These are phyloP conservation scores for Microstegium vimineum DNA, from an alignment of 176 grass and related monocot genomes.

Conservation along the genomic window DNA sequence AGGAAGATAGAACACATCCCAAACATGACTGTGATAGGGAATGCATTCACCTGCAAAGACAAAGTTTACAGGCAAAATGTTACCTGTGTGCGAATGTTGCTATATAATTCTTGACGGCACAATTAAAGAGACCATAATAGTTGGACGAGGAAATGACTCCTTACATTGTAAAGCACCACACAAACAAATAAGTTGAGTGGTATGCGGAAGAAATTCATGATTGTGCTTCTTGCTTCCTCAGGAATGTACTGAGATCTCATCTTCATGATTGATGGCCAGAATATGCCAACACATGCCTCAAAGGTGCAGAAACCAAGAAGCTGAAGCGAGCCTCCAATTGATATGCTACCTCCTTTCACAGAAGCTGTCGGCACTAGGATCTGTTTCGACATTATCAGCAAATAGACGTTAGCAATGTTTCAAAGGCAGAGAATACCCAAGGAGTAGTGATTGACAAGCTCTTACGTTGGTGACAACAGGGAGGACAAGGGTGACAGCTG, in stretches of 20 bases:
- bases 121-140: not conserved
- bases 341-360: constrained; percentile 57
- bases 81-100: not conserved
- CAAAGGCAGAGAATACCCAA: not conserved
- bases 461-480: constrained; percentile 88
- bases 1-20: constrained; percentile 98
- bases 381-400: constrained; percentile 37
- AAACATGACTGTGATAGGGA: constrained; percentile 92
- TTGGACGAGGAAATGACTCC: not conserved
- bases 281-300: constrained; percentile 75
- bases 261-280: constrained; percentile 98
- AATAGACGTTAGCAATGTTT: not conserved
- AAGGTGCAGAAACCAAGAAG: constrained; percentile 88
- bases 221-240: constrained; percentile 83
- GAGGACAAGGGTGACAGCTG: constrained; percentile 70
- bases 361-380: constrained; percentile 52
- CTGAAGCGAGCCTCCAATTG: constrained; percentile 68
- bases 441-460: not conserved
- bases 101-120: not conserved
- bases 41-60: constrained; percentile 70
- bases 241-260: constrained; percentile 93
- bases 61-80: not conserved
- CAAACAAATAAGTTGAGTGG: constrained; percentile 93
- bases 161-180: constrained; percentile 97
- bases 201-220: constrained; percentile 94